A percentile compares a stretch with the other conserved stretches of the same genome.
phyloP scores from a whole-genome alignment of 2,329 filamentous ascomycete species.

The Colletotrichum lupini region DNA sequence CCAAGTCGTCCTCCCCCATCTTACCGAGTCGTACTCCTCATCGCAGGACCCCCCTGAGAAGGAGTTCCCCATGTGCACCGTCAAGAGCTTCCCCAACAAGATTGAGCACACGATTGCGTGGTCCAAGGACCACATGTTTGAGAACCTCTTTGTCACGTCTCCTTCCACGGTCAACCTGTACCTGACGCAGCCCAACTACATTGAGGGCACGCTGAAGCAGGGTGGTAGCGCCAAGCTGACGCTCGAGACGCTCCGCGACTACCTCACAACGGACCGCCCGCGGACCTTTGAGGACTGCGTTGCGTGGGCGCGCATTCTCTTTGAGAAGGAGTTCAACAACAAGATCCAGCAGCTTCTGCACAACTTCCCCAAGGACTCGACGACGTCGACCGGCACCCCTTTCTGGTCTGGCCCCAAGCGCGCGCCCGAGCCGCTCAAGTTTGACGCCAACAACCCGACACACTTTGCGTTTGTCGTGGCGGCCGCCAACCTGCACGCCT shows the following conservation, averaged over 20 bases:
- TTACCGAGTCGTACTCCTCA: slow-evolving; percentile 95
- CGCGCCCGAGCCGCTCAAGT: slow-evolving; percentile 90
- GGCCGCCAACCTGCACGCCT: slow-evolving; percentile 92
- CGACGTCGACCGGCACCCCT: slow-evolving; percentile 85
- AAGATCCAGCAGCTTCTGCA: slow-evolving; percentile 94
- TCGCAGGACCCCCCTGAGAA: slow-evolving; percentile 98
- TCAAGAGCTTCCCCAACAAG: slow-evolving; percentile 96
- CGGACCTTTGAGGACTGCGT: slow-evolving; percentile 96
- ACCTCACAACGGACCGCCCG: slow-evolving; percentile 90
- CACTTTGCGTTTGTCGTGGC: slow-evolving; percentile 91
- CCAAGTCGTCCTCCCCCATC: slow-evolving; percentile 88
- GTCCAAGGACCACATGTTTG: slow-evolving; percentile 91
- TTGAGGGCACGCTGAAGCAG: slow-evolving; percentile 88
- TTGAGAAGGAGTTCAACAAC: slow-evolving; percentile 97
- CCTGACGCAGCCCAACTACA: slow-evolving; percentile 89
- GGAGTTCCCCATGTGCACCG: slow-evolving; percentile 98
- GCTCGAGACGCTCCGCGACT: slow-evolving; percentile 89
- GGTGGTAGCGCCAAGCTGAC: slow-evolving; percentile 96
- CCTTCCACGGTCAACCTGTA: slow-evolving; percentile 96
- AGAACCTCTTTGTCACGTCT: slow-evolving; percentile 91
- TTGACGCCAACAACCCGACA: slow-evolving; percentile 84
- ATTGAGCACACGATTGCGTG: slow-evolving; percentile 99
- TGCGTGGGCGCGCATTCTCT: slow-evolving; percentile 91
- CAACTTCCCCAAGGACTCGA: slow-evolving; percentile 96
- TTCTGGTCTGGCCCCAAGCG: slow-evolving; percentile 99